These are phyloP conservation scores for Juglanconis juglandina DNA, from an alignment of 2,329 filamentous ascomycete genomes.

Conservation along the genomic window DNA sequence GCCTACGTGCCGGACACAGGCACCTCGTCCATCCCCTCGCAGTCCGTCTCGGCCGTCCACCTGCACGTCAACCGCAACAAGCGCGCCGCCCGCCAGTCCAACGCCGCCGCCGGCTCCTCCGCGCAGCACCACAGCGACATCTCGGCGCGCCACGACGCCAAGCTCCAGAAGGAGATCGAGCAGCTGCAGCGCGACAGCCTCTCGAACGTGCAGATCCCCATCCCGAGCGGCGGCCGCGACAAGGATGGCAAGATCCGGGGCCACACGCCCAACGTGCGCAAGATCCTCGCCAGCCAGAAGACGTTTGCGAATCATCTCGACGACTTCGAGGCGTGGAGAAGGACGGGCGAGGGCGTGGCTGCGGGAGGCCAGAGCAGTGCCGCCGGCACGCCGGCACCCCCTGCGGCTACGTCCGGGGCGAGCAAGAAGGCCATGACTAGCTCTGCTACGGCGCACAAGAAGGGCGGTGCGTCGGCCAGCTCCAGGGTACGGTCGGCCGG, in stretches of 20 bases:
- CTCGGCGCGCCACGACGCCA: slow-evolving; percentile 77
- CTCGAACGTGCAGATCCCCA: slow-evolving; percentile 66
- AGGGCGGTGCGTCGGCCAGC: slow-evolving; percentile 12
- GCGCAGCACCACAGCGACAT: slow-evolving; percentile 60
- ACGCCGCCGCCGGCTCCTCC: slow-evolving; percentile 47
- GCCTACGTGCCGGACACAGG: slow-evolving; percentile 81
- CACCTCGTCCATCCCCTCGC: slow-evolving; percentile 51
- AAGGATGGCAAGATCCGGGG: slow-evolving; percentile 42
- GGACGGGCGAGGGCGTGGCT: slow-evolving; percentile 36
- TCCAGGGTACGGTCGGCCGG: slow-evolving; percentile 3
- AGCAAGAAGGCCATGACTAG: neutral
- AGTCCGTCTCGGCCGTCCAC: slow-evolving; percentile 23
- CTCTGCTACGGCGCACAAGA: slow-evolving; percentile 3
- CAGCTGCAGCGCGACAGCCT: slow-evolving; percentile 79
- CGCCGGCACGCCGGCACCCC: slow-evolving; percentile 18
- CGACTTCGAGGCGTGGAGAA: slow-evolving; percentile 62
- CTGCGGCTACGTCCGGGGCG: neutral
- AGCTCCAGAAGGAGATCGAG: slow-evolving; percentile 75
- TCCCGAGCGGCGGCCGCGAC: slow-evolving; percentile 51
- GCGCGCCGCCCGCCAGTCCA: slow-evolving; percentile 62
- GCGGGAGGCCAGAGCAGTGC: slow-evolving; percentile 27
- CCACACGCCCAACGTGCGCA: slow-evolving; percentile 66
- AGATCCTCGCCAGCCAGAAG: slow-evolving; percentile 76
- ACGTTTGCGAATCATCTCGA: slow-evolving; percentile 80
- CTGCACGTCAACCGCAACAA: slow-evolving; percentile 61